Evolutionary conservation across 2,329 filamentous ascomycete species (phyloP), one percentile per base, ranked within the genome.

Genomic region (Aspergillus fijiensis): DNA sequence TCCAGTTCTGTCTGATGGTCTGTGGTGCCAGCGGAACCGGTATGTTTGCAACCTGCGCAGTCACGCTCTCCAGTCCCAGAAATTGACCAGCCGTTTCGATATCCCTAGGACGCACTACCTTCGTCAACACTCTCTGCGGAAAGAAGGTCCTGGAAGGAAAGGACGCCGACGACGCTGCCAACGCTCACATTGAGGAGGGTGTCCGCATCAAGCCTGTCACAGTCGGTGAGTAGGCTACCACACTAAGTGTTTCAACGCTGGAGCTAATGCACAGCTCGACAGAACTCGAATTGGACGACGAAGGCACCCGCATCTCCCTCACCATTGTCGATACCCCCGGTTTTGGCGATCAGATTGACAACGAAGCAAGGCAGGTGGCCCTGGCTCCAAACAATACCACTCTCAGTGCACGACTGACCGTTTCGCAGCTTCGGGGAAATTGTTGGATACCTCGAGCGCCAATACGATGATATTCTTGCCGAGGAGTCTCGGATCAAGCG

Each of bases 401-500:
- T 27, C 45, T 42, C 49, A 21, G 23, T 19, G 12, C 5, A 29
- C 33, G 29, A 66, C 73, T 75, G 62, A 74, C 67, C 49, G 49
- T 66, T 66, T 56, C 59, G 58, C 68, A 96, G 92, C 82, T 99
- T 99, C 79, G 89, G 90, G 71, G 95, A 98, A 81, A 99, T 99
- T 73, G 93, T 96, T 70, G 94, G 93, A 70, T 97, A 96, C 81
- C 91, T 99, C 73, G 95, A 99, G 85, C 88, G 94, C 82, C 94
- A 99, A 87, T 98, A 98, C 80, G 95, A 99, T 80, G 93, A 98
- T 78, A 98, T 99, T 84, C 87, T 99, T 71, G 94, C 95, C 64
- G 94, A 98, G 83, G 95, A 99, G 84, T 98, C 95, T 73, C 92
- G 95, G 84, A 99, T 99, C 85, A 99, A 99, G 91, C 95, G 95